Conservation (phyloP, 2,329 filamentous ascomycete species). For the Fusarium mangiferae region DNA sequence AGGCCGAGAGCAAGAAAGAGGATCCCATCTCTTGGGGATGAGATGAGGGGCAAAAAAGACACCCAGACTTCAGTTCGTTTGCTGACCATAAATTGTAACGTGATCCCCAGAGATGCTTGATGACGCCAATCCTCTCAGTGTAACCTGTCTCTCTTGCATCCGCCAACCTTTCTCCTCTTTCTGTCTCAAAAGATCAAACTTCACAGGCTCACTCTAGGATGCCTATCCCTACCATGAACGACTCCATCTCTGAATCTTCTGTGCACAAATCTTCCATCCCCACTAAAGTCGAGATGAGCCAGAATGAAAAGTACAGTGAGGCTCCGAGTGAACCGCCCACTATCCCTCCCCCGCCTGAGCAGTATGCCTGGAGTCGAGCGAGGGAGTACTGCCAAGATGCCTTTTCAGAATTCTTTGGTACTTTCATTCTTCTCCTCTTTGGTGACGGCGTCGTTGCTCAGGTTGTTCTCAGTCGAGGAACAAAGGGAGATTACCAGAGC, state of each 20-base stretch:
- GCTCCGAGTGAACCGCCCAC: constrained; percentile 24
- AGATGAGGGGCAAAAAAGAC: constrained; percentile 17
- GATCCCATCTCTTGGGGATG: constrained; percentile 10
- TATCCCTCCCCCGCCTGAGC: constrained; percentile 35
- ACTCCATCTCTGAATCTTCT: constrained; percentile 50
- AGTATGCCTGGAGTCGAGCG: constrained; percentile 61
- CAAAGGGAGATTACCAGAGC: constrained; percentile 61
- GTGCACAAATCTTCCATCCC: constrained; percentile 46
- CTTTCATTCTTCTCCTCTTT: constrained; percentile 75
- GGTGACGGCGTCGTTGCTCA: constrained; percentile 78
- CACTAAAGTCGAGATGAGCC: constrained; percentile 48
- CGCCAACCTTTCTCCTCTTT: constrained; percentile 4
- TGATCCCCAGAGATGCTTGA: constrained; percentile 32
- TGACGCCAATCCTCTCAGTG: constrained; percentile 22
- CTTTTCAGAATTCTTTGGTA: constrained; percentile 75
- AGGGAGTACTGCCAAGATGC: constrained; percentile 64
- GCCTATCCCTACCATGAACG: constrained; percentile 43
- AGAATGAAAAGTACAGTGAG: constrained; percentile 38
- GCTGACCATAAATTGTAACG: constrained; percentile 41
- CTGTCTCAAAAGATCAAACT: background rate
- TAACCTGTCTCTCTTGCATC: constrained; percentile 21
- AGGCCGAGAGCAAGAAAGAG: constrained; percentile 10
- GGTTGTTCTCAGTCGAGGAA: constrained; percentile 65
- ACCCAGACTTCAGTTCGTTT: constrained; percentile 3
- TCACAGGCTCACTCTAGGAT: constrained; percentile 34